A percentile compares a stretch with the other conserved stretches of the same genome.
These are phyloP conservation scores for Talaromyces liani DNA, from an alignment of 495 filamentous ascomycete genomes.

Conservation along the genomic window DNA sequence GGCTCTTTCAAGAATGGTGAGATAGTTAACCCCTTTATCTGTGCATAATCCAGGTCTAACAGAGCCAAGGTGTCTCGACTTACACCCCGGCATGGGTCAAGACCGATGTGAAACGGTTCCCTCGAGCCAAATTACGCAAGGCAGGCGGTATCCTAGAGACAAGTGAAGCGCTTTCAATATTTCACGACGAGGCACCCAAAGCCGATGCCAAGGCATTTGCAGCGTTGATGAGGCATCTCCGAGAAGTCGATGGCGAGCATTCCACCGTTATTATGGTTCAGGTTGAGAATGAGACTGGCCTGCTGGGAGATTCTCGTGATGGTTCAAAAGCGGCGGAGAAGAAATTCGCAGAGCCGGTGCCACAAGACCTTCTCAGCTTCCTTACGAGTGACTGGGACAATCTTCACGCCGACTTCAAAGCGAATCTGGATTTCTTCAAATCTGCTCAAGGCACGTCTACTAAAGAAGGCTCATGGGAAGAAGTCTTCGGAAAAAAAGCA, in stretches of 20 bases:
- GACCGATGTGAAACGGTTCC: slow-evolving; percentile 32
- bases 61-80: slow-evolving; percentile 20
- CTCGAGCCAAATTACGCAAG: slow-evolving; percentile 25
- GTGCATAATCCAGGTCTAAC: not conserved
- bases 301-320: slow-evolving; percentile 41
- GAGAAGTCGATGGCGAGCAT: slow-evolving; percentile 30
- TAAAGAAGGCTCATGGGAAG: slow-evolving; percentile 20
- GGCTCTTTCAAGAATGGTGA: slow-evolving; percentile 44
- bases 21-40: not conserved
- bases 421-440: slow-evolving; percentile 20
- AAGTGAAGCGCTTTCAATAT: slow-evolving; percentile 27
- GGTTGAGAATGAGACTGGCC: slow-evolving; percentile 41
- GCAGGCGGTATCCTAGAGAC: slow-evolving; percentile 21
- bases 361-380: slow-evolving; percentile 22
- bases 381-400: slow-evolving; percentile 23
- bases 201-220: slow-evolving; percentile 32
- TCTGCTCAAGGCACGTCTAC: slow-evolving; percentile 11
- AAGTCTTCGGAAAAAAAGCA: slow-evolving; percentile 30
- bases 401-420: slow-evolving; percentile 24
- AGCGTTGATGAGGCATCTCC: slow-evolving; percentile 29
- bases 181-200: slow-evolving; percentile 24
- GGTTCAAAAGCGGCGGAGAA: slow-evolving; percentile 25
- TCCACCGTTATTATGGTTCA: slow-evolving; percentile 45
- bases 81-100: slow-evolving; percentile 41
- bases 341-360: slow-evolving; percentile 25